phyloP scores from a whole-genome alignment of 305 asterid species.

The Ilex paraguariensis region DNA sequence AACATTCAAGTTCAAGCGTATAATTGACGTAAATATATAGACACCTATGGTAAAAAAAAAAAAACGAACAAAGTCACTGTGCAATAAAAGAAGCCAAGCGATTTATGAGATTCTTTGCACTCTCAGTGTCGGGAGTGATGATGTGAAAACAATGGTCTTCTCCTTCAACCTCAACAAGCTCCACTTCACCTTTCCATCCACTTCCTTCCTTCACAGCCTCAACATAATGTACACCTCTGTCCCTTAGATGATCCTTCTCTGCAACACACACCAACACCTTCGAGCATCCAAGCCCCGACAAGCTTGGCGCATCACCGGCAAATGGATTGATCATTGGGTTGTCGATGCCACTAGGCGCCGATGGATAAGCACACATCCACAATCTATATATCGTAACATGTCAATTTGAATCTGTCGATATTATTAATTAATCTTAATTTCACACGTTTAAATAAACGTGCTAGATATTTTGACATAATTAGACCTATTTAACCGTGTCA shows the following conservation, averaged over 20 bases:
- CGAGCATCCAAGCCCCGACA: slow-evolving; percentile 18
- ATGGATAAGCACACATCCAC: slow-evolving; percentile 11
- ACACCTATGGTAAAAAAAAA: no score
- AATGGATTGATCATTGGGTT: slow-evolving; percentile 26
- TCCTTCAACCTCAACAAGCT: slow-evolving; percentile 21
- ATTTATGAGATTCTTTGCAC: background rate
- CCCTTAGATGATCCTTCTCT: slow-evolving; percentile 26
- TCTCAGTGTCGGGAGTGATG: background rate
- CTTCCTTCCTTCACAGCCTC: slow-evolving; percentile 14
- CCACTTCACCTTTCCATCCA: slow-evolving; percentile 23
- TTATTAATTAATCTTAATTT: no score
- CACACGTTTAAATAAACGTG: no score
- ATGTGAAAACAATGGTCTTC: slow-evolving; percentile 29
- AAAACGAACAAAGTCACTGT: background rate
- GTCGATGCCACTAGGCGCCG: slow-evolving; percentile 23
- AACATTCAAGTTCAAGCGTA: no score
- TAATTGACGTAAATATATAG: no score
- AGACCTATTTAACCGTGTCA: no score
- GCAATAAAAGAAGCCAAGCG: background rate
- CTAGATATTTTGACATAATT: no score
- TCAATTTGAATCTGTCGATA: no score
- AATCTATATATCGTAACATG: no score
- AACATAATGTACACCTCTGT: slow-evolving; percentile 14
- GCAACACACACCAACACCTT: slow-evolving; percentile 20
- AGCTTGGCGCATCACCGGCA: slow-evolving; percentile 19